These are phyloP conservation scores for Suillus subalutaceus DNA, from an alignment of 768 basidiomycete genomes.

Conservation along the genomic window DNA sequence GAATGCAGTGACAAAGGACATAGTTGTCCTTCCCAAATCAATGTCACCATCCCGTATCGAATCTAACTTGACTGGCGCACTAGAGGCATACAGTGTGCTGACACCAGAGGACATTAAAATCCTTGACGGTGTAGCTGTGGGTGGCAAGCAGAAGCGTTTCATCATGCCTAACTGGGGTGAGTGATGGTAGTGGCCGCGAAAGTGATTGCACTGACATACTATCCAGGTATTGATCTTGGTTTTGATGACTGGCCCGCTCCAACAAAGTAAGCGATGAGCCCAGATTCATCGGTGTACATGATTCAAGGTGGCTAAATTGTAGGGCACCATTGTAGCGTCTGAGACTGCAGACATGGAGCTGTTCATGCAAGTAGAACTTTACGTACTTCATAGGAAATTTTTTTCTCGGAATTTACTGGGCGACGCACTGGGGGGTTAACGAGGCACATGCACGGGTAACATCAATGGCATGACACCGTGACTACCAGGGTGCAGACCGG, in stretches of 20 bases:
- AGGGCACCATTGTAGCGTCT: neutral
- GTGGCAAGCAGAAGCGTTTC: conserved; percentile 70
- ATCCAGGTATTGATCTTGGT: conserved; percentile 61
- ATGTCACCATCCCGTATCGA: conserved; percentile 71
- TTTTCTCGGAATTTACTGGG: neutral
- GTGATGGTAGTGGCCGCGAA: conserved; percentile 28
- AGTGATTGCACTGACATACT: conserved; percentile 16
- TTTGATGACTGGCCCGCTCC: conserved; percentile 61
- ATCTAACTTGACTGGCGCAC: conserved; percentile 57
- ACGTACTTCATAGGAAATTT: neutral
- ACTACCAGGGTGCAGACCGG: neutral
- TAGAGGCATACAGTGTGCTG: conserved; percentile 49
- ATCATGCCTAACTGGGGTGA: conserved; percentile 71
- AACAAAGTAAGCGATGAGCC: neutral
- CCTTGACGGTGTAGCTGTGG: conserved; percentile 57
- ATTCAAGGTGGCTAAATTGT: neutral
- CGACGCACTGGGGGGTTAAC: neutral
- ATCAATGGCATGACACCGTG: neutral
- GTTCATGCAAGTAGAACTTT: neutral
- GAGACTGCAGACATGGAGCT: neutral
- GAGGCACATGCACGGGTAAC: neutral
- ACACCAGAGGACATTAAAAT: conserved; percentile 51
- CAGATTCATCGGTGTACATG: neutral
- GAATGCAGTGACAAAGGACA: conserved; percentile 59
- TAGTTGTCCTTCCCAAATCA: conserved; percentile 75